Evolutionary conservation across 2,329 filamentous ascomycete genomes (phyloP).

Genomic region (Thielaviopsis musarum): DNA sequence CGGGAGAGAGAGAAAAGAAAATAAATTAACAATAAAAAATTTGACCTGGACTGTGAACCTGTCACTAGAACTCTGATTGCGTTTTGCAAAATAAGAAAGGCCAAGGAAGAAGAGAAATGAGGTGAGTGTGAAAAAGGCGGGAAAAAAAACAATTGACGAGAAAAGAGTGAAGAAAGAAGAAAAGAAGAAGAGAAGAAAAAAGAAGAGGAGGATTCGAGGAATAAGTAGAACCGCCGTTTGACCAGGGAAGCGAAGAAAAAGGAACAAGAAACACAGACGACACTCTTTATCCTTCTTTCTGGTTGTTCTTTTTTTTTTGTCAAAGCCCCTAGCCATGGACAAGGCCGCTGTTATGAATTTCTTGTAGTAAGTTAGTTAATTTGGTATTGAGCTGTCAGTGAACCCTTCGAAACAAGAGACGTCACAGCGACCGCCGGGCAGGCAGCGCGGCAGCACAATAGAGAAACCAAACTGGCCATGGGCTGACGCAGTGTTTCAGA

Average conservation of each 20-base stretch:
- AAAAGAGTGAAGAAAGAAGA: constrained; percentile 11
- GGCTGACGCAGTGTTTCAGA: constrained; percentile 2
- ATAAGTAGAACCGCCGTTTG: background rate
- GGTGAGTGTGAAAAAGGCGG: background rate
- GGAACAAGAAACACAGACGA: constrained; percentile 4
- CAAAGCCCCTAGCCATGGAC: too few relatives aligned
- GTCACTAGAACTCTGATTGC: background rate
- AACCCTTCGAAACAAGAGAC: constrained; percentile 16
- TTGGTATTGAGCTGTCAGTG: background rate
- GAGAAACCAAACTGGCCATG: background rate
- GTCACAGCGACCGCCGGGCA: constrained; percentile 15
- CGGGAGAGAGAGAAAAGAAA: background rate
- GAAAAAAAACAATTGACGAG: background rate
- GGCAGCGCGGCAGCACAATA: background rate
- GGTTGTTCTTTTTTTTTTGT: too few relatives aligned
- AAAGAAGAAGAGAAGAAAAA: constrained; percentile 12
- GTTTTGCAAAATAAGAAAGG: background rate
- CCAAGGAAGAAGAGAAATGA: background rate
- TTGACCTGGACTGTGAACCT: constrained; percentile 2
- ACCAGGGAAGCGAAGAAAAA: constrained; percentile 7
- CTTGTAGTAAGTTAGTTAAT: background rate
- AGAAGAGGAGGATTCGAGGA: constrained; percentile 10
- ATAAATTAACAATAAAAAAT: background rate
- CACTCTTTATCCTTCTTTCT: background rate
- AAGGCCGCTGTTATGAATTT: too few relatives aligned